Evolutionary conservation across 371 early-diverging fungal species (phyloP).

Genomic region (Syncephalastrum contaminatum): DNA sequence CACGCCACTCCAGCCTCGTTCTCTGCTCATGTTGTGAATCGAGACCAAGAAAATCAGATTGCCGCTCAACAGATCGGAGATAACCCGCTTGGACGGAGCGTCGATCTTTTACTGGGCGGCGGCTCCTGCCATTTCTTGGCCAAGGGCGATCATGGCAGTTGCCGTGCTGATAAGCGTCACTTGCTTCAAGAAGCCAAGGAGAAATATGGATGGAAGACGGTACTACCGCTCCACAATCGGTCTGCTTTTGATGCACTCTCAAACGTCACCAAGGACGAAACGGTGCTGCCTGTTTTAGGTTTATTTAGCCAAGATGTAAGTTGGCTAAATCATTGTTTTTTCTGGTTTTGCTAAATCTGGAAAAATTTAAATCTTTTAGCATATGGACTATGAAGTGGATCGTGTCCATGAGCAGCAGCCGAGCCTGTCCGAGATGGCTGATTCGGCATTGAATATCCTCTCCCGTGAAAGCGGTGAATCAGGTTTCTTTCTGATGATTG

Average conservation of each 20-base stretch:
- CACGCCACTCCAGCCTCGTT: slow-evolving; percentile 86
- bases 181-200: slow-evolving; percentile 52
- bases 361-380: slow-evolving; percentile 23
- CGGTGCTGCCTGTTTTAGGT: slow-evolving; percentile 71
- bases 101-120: slow-evolving; percentile 92
- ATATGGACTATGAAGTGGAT: slow-evolving; percentile 84
- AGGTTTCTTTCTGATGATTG: slow-evolving; percentile 96
- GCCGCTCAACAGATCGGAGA: slow-evolving; percentile 90
- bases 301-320: slow-evolving; percentile 66
- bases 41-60: slow-evolving; percentile 80
- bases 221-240: slow-evolving; percentile 55
- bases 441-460: slow-evolving; percentile 41
- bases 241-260: slow-evolving; percentile 35
- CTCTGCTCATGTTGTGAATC: slow-evolving; percentile 76
- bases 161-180: slow-evolving; percentile 71
- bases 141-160: slow-evolving; percentile 58
- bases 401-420: slow-evolving; percentile 65
- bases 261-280: not conserved
- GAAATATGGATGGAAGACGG: slow-evolving; percentile 57
- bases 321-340: slow-evolving; percentile 5
- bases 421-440: slow-evolving; percentile 71
- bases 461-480: slow-evolving; percentile 33
- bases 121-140: slow-evolving; percentile 85
- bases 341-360: no score
- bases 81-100: slow-evolving; percentile 73